These are phyloP conservation scores for Parathielavia hyrcaniae DNA, from an alignment of 495 filamentous ascomycete species.

Conservation along the genomic window DNA sequence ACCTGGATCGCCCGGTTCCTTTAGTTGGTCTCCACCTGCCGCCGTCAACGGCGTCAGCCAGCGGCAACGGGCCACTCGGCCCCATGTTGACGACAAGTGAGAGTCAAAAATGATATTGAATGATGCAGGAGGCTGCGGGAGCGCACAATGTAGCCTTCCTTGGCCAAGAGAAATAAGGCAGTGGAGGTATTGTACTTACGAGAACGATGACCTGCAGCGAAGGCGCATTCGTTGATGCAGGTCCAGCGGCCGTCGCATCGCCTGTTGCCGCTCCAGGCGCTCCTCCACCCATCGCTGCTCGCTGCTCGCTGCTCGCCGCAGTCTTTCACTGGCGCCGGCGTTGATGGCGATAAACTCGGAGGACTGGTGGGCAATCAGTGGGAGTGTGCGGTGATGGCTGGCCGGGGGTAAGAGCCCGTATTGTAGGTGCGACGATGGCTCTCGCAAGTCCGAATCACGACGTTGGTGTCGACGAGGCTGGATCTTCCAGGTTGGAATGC, in stretches of 20 bases:
- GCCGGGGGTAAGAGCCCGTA: too few relatives aligned
- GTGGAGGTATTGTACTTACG: too few relatives aligned
- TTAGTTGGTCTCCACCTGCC: neutral
- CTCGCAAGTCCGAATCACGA: too few relatives aligned
- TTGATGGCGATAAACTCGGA: neutral
- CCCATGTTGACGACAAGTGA: neutral
- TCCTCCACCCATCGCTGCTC: constrained; percentile 7
- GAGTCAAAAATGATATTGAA: neutral
- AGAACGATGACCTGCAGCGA: constrained; percentile 74
- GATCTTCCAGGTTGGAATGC: neutral
- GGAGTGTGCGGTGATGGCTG: too few relatives aligned
- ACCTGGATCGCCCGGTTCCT: neutral
- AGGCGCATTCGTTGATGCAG: constrained; percentile 34
- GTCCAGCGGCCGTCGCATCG: constrained; percentile 9
- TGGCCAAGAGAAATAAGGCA: too few relatives aligned
- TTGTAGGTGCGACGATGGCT: too few relatives aligned
- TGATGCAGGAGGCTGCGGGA: neutral
- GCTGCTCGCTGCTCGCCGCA: neutral
- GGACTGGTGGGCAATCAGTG: neutral
- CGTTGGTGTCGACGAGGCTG: neutral
- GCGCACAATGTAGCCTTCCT: neutral
- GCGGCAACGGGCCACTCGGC: neutral
- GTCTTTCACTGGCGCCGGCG: neutral
- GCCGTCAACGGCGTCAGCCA: neutral
- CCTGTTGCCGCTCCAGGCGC: neutral